phyloP scores from a whole-genome alignment of 2,329 filamentous ascomycete species.

The Escovopsis weberi region DNA sequence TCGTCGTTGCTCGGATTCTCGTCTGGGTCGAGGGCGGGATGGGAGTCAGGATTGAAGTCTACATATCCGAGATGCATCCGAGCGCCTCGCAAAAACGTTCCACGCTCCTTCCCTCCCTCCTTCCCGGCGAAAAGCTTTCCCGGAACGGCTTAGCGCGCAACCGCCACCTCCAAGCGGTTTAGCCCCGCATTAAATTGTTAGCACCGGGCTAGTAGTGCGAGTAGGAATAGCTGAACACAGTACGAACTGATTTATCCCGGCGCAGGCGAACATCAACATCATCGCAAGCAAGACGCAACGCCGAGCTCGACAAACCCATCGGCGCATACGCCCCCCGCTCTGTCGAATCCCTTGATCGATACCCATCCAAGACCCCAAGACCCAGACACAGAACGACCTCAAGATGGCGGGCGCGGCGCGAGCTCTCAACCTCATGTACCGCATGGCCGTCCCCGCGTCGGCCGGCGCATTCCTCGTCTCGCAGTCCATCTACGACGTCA shows the following conservation, averaged over 20 bases:
- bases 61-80: too few species aligned
- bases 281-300: not conserved
- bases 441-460: conserved; percentile 58
- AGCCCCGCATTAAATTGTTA: too few species aligned
- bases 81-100: too few species aligned
- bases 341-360: not conserved
- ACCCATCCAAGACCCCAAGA: not conserved
- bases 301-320: not conserved
- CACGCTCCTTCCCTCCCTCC: too few species aligned
- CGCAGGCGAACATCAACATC: not conserved
- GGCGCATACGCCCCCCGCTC: not conserved
- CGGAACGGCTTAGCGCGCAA: conserved; percentile 17
- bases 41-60: not conserved
- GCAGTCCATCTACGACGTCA: conserved; percentile 89
- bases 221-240: too few species aligned
- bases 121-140: conserved; percentile 20
- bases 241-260: too few species aligned
- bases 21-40: conserved; percentile 2
- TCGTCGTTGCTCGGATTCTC: conserved; percentile 6
- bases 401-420: conserved; percentile 42
- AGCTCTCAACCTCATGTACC: conserved; percentile 47
- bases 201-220: too few species aligned
- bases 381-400: not conserved
- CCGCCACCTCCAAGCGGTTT: not conserved
- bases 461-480: conserved; percentile 53